Evolutionary conservation across 768 basidiomycete genomes (phyloP), one percentile per base, ranked within the genome.

Genomic region (Suillus fuscotomentosus): DNA sequence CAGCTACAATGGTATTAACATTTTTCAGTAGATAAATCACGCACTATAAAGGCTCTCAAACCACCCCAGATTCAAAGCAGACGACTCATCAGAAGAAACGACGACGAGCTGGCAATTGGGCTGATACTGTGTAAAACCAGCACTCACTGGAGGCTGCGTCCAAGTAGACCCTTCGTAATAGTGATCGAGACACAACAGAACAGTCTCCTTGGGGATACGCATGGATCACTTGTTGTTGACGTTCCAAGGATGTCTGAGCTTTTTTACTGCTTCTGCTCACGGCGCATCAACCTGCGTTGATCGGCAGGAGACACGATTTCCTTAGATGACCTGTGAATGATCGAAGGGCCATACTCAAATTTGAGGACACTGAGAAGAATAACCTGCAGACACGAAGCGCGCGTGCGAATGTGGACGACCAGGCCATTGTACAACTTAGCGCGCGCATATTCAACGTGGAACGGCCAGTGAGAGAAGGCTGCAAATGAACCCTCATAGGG

Each of bases 1-100:
- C 51, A 24, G 75, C 71, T 8, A 76, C 60, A 22, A 76, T 65
- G 5, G 70, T 63, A 50, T 76, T 76, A 15, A 77, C 71, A 6
- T 75, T 20, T 22, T 67, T 60, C 7, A 79, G 53, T 0, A 78
- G 27, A n/a, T 60, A 38, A 22, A 60, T 17, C 1, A 60, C 7
- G 5, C 38, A 60, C 7, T 60, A 24, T 4, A 20, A 17, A 60
- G n/a, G 15, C n/a, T 15, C 13, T 60, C 27, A 27, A 27, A 27
- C 27, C 27, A 27, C 27, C 27, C 22, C 7, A 41, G n/a, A 27
- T 60, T 60, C 11, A 60, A 15, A 7, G 38, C 31, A 1, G 45
- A 11, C 0, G 43, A 9, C 43, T 45, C 0, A 1, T 3, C 43
- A 20, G 43, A n/a, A 8, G 20, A 47, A 22, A 47, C 10, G 10